Base-by-base conservation (phyloP, 495 filamentous ascomycete species). In the Glonium stellatum region DNA sequence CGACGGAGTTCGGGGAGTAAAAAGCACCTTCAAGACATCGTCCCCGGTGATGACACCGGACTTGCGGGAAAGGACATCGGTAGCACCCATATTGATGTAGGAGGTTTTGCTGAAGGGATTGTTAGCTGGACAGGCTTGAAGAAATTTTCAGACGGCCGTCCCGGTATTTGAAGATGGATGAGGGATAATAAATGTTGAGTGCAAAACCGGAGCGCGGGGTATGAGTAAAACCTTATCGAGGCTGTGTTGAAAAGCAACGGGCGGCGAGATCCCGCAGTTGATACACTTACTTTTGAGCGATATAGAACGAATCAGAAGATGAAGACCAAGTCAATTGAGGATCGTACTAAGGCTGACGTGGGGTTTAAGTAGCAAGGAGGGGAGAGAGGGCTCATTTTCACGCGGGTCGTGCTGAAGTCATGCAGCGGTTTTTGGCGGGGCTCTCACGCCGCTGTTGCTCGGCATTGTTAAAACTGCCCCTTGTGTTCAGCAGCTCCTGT, bases 11-110 rank as follows among this genome's bases (percentile, higher is more conserved):
- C 57, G 47, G 34, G 60, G 21, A 22, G 49, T 18, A 13, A 54
- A 61, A 50, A 55, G 62, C 35, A 71, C 67, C 36, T 71, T 82
- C 59, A 83, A 70, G 67, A 93, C 88, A 75, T 93, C 88, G 68
- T 93, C 87, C 69, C 89, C 89, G 73, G 87, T 84, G 77, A 92
- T 89, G 79, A 95, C 89, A 70, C 89, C 89, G 67, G 78, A 70
- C 83, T 92, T 92, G 73, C 87, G 83, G 74, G 73, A 82, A 53
- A 93, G 82, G 71, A 84, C 74, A 59, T n/a, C 48, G 25, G 48
- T 51, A 22, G 19, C 12, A 44, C 13, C 19, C 48, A 51, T 51
- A 22, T 23, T 51, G 48, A 23, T 25, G 23, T 1, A 23, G 23
- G 9, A 22, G 13, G 9, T 51, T 51, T 18, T 11, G 13, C 19